Conservation (phyloP, 23 red algal species). For the Gracilaria domingensis region DNA sequence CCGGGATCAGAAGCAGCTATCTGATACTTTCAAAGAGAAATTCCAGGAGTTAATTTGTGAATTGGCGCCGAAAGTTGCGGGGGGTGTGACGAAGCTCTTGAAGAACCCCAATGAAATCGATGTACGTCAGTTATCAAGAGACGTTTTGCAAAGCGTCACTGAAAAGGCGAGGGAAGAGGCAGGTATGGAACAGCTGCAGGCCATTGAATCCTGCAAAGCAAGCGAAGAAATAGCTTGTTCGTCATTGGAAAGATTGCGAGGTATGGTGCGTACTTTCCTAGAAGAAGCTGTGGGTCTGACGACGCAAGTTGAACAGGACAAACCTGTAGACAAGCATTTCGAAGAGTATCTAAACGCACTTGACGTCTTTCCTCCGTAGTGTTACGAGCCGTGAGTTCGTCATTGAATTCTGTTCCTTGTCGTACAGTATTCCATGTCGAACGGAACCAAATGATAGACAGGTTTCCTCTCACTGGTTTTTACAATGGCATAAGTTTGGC, state of each 20-base stretch:
- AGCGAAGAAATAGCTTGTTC: conserved; percentile 36
- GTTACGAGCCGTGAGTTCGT: not conserved
- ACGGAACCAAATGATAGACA: not conserved
- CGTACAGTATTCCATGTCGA: not conserved
- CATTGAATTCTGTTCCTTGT: too few relatives aligned
- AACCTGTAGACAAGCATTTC: conserved; percentile 27
- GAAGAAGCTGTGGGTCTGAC: conserved; percentile 42
- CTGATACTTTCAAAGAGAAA: conserved; percentile 24
- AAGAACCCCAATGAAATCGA: conserved; percentile 10
- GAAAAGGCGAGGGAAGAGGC: conserved; percentile 21
- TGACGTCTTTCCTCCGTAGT: conserved; percentile 11
- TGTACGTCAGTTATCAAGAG: not conserved
- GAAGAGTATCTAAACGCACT: conserved; percentile 31
- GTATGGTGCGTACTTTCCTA: conserved; percentile 41
- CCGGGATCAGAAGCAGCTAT: not conserved
- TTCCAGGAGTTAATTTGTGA: conserved; percentile 28
- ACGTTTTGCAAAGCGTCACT: not conserved
- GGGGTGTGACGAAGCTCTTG: not conserved
- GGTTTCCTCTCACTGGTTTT: not conserved
- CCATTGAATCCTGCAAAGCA: conserved; percentile 9
- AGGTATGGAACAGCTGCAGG: conserved; percentile 5
- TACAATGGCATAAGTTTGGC: not conserved
- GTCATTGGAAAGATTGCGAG: conserved; percentile 9
- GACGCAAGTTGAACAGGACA: conserved; percentile 4
- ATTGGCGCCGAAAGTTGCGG: conserved; percentile 3